Evolutionary conservation across 2,329 filamentous ascomycete species (phyloP), one percentile per base, ranked within the genome.

Genomic region (Trichophyton benhamiae): DNA sequence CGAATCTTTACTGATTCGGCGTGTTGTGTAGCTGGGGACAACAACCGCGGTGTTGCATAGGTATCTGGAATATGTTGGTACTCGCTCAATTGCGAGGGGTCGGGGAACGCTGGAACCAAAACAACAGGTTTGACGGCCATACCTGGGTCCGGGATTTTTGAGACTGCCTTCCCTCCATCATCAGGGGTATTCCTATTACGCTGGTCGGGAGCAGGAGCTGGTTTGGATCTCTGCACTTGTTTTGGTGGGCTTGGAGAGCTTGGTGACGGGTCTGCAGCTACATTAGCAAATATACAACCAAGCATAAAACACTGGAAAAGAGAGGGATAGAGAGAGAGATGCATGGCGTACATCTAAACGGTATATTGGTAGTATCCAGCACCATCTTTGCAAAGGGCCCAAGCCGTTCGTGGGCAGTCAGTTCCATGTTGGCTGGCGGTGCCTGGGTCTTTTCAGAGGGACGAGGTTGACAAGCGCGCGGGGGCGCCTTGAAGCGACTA

Each of bases 1-100:
- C 69, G 75, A 1, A 90, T 77, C 48, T 83, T 84, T 52, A 86
- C 75, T 15, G 83, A 79, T 20, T 87, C 76, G 2, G 83, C 72
- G 17, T 61, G 58, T 61, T 83, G 81, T 11, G 82, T 79, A 58
- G 81, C 77, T 17, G 36, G 57, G 63, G 82, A 85, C 61, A 80
- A 71, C 67, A 83, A 87, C 65, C 82, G 69, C 63, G 70, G 68
- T 58, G 73, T 71, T 9, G 70, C 64, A 13, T 69, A 68, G 46
- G 72, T 67, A 42, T 74, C 69, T 49, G 76, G 70, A 62, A 76
- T 73, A 13, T 70, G 68, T 52, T 69, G 68, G 60, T 76, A 78
- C 25, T 79, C 73, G 41, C 74, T 69, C 53, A 72, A 72, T n/a
- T 69, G 68, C 38, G 74, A 75, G 20, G 70, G 67, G 3, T 72